Evolutionary conservation across 2,329 filamentous ascomycete species (phyloP).

Genomic region (Aspergillus pseudoglaucus): DNA sequence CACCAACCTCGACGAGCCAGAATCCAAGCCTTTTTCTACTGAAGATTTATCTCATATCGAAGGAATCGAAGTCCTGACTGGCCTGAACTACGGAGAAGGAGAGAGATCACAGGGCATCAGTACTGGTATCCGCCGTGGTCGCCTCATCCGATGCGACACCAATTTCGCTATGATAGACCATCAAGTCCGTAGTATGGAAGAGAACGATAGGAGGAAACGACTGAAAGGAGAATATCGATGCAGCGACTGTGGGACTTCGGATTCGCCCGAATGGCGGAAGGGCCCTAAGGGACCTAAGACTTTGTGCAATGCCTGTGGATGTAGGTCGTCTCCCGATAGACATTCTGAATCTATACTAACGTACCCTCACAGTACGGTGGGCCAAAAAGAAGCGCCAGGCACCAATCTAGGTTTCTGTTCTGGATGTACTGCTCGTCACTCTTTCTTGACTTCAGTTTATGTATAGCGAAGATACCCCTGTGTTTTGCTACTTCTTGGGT

Average conservation of each 20-base stretch:
- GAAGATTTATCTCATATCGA: constrained; percentile 72
- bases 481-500: constrained; percentile 2
- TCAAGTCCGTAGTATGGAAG: constrained; percentile 46
- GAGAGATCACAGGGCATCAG: constrained; percentile 84
- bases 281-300: constrained; percentile 90
- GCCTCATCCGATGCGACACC: constrained; percentile 75
- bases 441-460: neutral
- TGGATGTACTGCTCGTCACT: neutral
- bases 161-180: constrained; percentile 79
- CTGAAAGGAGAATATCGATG: constrained; percentile 92
- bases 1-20: constrained; percentile 26
- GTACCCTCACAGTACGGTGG: constrained; percentile 45
- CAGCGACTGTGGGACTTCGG: constrained; percentile 88
- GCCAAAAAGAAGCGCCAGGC: constrained; percentile 72
- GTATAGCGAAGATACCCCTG: constrained; percentile 12
- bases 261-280: constrained; percentile 94
- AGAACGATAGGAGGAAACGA: constrained; percentile 74
- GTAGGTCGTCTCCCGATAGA: constrained; percentile 24
- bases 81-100: constrained; percentile 77
- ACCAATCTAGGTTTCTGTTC: constrained; percentile 6
- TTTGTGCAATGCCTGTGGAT: constrained; percentile 92
- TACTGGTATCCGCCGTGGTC: constrained; percentile 74
- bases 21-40: constrained; percentile 51
- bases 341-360: neutral
- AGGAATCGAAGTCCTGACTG: constrained; percentile 88